These are phyloP conservation scores for Nemania bipapillata DNA, from an alignment of 2,329 filamentous ascomycete genomes.

Conservation along the genomic window DNA sequence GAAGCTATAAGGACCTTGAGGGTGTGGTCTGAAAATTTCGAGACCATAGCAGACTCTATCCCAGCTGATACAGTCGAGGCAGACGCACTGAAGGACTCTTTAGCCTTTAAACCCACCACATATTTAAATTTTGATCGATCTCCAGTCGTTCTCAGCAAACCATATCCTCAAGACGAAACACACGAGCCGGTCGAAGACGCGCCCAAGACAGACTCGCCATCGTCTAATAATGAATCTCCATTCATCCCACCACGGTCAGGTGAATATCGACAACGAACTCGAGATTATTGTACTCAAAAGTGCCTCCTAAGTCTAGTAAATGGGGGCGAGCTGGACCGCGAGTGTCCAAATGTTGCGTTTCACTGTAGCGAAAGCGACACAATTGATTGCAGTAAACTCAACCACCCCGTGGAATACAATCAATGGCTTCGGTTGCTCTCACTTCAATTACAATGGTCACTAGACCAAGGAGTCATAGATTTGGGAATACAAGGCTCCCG, in stretches of 20 bases:
- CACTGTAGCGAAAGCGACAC: constrained; percentile 5
- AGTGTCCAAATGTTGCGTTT: constrained; percentile 18
- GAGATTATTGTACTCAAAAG: constrained; percentile 29
- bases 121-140: constrained; percentile 42
- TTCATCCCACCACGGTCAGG: constrained; percentile 18
- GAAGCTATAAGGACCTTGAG: constrained; percentile 26
- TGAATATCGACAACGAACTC: constrained; percentile 14
- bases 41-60: constrained; percentile 42
- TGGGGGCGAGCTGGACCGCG: background rate
- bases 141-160: constrained; percentile 26
- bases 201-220: constrained; percentile 6
- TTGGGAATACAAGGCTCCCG: constrained; percentile 51
- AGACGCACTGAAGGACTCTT: constrained; percentile 26
- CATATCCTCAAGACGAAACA: too few species aligned
- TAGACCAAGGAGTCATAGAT: constrained; percentile 49
- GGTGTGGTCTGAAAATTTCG: constrained; percentile 45
- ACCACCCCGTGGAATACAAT: constrained; percentile 7
- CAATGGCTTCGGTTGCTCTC: constrained; percentile 49
- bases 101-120: constrained; percentile 35
- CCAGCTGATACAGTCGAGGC: constrained; percentile 35
- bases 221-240: constrained; percentile 32
- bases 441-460: constrained; percentile 47
- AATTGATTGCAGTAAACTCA: background rate
- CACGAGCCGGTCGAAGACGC: background rate
- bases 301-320: constrained; percentile 27